phyloP scores from a whole-genome alignment of 202 grass and related monocot species.

The Panicum virgatum region DNA sequence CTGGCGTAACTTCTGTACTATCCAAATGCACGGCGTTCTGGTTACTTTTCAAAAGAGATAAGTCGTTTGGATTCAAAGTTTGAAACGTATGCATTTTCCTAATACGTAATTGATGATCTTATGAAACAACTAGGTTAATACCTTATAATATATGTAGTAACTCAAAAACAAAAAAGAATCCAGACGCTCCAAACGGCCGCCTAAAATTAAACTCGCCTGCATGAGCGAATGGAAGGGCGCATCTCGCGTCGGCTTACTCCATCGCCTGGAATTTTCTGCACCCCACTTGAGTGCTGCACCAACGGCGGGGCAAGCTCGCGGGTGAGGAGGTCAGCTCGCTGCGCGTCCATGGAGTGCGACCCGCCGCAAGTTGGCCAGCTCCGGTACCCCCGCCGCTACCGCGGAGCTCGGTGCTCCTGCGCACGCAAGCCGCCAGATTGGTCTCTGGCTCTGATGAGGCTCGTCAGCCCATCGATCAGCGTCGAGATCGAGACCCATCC shows the following conservation, averaged over 20 bases:
- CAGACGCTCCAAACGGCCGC: neutral
- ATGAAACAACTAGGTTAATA: no score
- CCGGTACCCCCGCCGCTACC: neutral
- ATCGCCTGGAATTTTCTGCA: neutral
- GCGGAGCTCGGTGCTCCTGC: neutral
- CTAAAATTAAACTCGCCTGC: neutral
- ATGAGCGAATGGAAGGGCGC: neutral
- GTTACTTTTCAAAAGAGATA: no score
- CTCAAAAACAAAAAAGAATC: no score
- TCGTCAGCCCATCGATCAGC: no score
- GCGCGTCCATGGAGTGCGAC: neutral
- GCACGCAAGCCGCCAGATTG: neutral
- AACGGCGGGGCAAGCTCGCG: neutral
- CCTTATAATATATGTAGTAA: no score
- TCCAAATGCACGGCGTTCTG: no score
- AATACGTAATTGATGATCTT: no score
- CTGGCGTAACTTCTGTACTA: no score
- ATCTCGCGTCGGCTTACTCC: conserved; percentile 17
- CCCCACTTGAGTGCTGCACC: conserved; percentile 3
- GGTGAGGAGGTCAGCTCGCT: neutral
- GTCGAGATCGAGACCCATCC: no score
- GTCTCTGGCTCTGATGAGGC: no score
- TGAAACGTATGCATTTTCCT: no score
- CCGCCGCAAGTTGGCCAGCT: neutral
- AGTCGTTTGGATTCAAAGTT: no score